phyloP scores from a whole-genome alignment of 495 filamentous ascomycete species.

The Penicillium flavigenum region DNA sequence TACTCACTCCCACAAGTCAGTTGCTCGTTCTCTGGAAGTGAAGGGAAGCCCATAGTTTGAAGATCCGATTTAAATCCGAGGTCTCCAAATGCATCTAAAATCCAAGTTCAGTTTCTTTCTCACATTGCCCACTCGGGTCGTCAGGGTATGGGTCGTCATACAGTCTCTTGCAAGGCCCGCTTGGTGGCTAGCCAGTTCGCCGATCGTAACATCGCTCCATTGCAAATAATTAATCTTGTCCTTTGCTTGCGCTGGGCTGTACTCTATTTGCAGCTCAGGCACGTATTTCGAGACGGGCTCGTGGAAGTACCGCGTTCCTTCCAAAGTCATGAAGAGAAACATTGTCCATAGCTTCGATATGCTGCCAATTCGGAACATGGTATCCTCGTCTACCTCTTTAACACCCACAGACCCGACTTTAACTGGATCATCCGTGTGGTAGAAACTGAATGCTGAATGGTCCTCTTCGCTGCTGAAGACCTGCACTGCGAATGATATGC shows the following conservation, averaged over 20 bases:
- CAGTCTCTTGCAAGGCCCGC: slow-evolving; percentile 51
- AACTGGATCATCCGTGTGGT: slow-evolving; percentile 8
- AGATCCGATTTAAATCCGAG: slow-evolving; percentile 15
- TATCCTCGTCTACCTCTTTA: slow-evolving; percentile 38
- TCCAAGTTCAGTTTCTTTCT: background rate
- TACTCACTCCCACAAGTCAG: slow-evolving; percentile 23
- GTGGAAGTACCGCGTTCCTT: slow-evolving; percentile 43
- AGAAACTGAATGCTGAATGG: slow-evolving; percentile 9
- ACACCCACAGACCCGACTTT: slow-evolving; percentile 34
- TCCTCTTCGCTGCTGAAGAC: slow-evolving; percentile 14
- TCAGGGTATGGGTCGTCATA: slow-evolving; percentile 10
- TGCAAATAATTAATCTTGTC: slow-evolving; percentile 41
- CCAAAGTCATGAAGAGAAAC: slow-evolving; percentile 46
- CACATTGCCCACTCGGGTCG: background rate
- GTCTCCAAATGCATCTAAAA: slow-evolving; percentile 25
- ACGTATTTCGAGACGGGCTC: slow-evolving; percentile 49
- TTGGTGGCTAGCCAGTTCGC: slow-evolving; percentile 52
- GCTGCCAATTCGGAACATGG: slow-evolving; percentile 54
- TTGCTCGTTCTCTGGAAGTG: slow-evolving; percentile 18
- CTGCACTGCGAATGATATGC: slow-evolving; percentile 48
- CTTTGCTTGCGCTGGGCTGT: slow-evolving; percentile 3
- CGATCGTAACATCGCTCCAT: slow-evolving; percentile 57
- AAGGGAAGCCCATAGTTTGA: slow-evolving; percentile 37
- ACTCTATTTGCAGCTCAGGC: slow-evolving; percentile 46
- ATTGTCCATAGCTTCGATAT: slow-evolving; percentile 51